These are phyloP conservation scores for Myxozyma mucilagina DNA, from an alignment of 805 yeast genomes.

Conservation along the genomic window DNA sequence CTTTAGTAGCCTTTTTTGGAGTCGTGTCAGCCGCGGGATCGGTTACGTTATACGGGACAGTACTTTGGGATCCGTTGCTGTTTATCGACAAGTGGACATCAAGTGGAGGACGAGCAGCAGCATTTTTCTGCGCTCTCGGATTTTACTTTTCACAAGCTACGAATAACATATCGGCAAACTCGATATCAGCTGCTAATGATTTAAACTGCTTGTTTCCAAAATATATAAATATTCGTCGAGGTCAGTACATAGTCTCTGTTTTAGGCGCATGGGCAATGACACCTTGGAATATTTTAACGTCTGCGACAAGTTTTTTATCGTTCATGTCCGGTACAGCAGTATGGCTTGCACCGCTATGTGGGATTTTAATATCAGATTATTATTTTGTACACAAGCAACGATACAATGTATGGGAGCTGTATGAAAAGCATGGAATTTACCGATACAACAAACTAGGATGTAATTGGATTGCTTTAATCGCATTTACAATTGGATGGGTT, in stretches of 20 bases:
- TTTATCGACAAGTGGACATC: constrained; percentile 25
- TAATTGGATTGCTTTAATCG: constrained; percentile 46
- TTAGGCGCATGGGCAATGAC: constrained; percentile 66
- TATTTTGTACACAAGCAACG: constrained; percentile 65
- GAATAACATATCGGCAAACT: constrained; percentile 65
- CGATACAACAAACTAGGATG: constrained; percentile 46
- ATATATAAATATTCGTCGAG: constrained; percentile 63
- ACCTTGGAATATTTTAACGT: constrained; percentile 76
- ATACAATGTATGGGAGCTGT: constrained; percentile 63
- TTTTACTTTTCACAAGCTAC: constrained; percentile 77
- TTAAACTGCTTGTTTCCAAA: constrained; percentile 50
- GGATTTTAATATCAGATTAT: constrained; percentile 52
- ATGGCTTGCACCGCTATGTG: constrained; percentile 79
- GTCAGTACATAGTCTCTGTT: constrained; percentile 66
- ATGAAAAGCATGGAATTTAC: constrained; percentile 44
- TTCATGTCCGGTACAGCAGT: constrained; percentile 79
- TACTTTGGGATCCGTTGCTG: constrained; percentile 29
- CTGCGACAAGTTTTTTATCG: constrained; percentile 73
- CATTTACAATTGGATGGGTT: constrained; percentile 41
- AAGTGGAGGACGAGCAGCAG: constrained; percentile 69
- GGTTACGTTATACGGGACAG: constrained; percentile 21
- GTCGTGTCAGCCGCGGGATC: constrained; percentile 26
- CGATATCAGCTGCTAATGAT: constrained; percentile 52
- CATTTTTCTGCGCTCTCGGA: constrained; percentile 66
- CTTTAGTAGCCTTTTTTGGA: constrained; percentile 22